Base-by-base conservation (phyloP, 2,329 filamentous ascomycete species). In the Fusarium luffae region DNA sequence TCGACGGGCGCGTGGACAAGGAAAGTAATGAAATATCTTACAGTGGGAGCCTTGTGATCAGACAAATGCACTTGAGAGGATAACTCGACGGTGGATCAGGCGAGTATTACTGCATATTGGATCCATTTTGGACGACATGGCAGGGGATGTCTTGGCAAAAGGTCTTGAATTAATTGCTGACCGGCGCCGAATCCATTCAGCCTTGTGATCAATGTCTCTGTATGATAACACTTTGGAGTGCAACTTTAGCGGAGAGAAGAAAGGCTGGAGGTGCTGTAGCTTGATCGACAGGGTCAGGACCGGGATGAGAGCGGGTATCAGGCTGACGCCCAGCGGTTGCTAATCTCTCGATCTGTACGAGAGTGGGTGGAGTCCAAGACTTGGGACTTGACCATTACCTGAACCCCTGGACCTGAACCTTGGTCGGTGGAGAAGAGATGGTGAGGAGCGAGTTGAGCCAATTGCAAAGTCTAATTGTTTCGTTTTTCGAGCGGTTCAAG, bases 1-100 rank as follows among this genome's bases (percentile, higher is more conserved):
- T 60, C 18, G 28, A 66, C 57, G 68, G 48, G 68, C 68, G 68
- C 54, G 55, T 70, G 44, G 34, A 64, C 32, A 47, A 49, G 30
- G 25, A 60, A 19, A 59, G 46, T 19, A 14, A 30, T n/a, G 56
- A 4, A 37, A 27, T 59, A 48, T 63, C 48, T 43, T 48, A 16
- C 4, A 51, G 32, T 23, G 19, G 23, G 37, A 41, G 60, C 42
- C 54, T 52, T 37, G 55, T 66, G 55, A 66, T 58, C 48, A 46
- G 18, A 23, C 58, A 5, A 43, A 28, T 37, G 43, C 14, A 28
- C n/a, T 43, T 34, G 56, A 42, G 14, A 42, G 43, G 28, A 54
- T 13, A 42, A 47, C 34, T 19, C 34, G 44, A 6, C 18, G 32
- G 34, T 43, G 49, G 21, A 62, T 66, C 59, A 66, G 54, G 41